Base-by-base conservation (phyloP, 2,329 filamentous ascomycete genomes). In the Colletotrichum spinosum region DNA sequence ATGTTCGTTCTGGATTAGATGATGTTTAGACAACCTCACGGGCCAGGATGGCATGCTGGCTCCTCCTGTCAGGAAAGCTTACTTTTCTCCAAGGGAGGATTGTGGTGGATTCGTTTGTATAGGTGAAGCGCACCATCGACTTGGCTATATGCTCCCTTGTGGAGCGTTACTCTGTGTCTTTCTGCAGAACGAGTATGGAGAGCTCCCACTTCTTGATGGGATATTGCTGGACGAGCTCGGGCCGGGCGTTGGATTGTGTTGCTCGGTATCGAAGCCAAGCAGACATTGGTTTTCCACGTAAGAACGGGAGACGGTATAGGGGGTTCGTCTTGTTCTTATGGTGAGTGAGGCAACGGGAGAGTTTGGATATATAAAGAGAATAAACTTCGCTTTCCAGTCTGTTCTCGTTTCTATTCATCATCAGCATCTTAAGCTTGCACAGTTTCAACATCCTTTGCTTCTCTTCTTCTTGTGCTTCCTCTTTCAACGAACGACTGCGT, bases 61-160 rank as follows among this genome's bases (percentile, higher is more conserved):
- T 45, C 17, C 17, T 12, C n/a, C 11, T 45, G 51, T 51, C 55
- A 58, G 46, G 44, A 51, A 60, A 45, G 56, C 48, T 60, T 46
- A 37, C 11, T 25, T n/a, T 12, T 33, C 53, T 64, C 60, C 55
- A 48, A 25, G 25, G 25, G 49, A 64, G 41, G 55, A 60, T 25
- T 15, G n/a, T 6, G 13, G 41, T n/a, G 25, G 11, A 34, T 10
- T 8, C 8, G 25, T 10, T 10, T 13, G 15, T 60, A 34, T 60
- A 65, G 38, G n/a, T 65, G 56, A 65, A 50, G 61, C 61, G 34
- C 55, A 35, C 56, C 44, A 38, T 39, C 50, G 50, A n/a, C 34
- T 39, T 65, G 56, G 44, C 60, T 64, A 60, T n/a, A 55, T 60
- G 39, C 25, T 51, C 15, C 10, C 13, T 13, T 52, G 6, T 45